These are phyloP conservation scores for Dryadomyces quercus-mongolicae DNA, from an alignment of 2,329 filamentous ascomycete genomes.

Conservation along the genomic window DNA sequence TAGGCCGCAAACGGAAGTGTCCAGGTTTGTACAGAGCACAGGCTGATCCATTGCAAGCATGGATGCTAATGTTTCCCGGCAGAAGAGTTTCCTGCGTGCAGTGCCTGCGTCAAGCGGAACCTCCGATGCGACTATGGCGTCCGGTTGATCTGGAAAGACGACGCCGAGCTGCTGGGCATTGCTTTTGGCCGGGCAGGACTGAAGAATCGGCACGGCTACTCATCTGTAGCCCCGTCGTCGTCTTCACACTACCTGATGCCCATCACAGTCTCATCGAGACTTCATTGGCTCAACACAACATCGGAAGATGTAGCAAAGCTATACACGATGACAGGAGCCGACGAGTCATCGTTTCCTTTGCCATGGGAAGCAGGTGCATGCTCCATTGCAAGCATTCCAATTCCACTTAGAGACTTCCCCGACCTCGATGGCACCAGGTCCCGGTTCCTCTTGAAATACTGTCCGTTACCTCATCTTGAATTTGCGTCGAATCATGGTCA, in stretches of 20 bases:
- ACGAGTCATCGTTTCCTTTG: neutral
- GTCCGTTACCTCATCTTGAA: neutral
- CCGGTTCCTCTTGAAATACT: constrained; percentile 2
- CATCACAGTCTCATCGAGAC: neutral
- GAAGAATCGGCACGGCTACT: neutral
- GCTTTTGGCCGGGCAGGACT: constrained; percentile 3
- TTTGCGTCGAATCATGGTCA: too few relatives aligned
- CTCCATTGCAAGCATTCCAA: neutral
- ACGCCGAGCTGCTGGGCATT: constrained; percentile 1
- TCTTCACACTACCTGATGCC: constrained; percentile 1
- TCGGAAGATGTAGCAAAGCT: neutral
- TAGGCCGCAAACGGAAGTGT: constrained; percentile 2
- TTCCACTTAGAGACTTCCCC: neutral
- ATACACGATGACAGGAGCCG: too few relatives aligned
- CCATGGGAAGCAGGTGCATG: neutral
- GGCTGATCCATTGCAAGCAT: too few relatives aligned
- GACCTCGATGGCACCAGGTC: neutral
- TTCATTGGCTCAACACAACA: constrained; percentile 2
- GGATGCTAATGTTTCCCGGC: neutral
- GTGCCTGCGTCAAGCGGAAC: neutral
- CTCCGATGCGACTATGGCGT: constrained; percentile 4
- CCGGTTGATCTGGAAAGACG: constrained; percentile 4
- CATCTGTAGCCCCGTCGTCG: too few relatives aligned
- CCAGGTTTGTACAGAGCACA: neutral
- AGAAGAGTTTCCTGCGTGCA: constrained; percentile 1